A percentile compares a stretch with the other conserved stretches of the same genome.
Conservation (phyloP, 148 eudicot genomes). For the Camellia sinensis region DNA sequence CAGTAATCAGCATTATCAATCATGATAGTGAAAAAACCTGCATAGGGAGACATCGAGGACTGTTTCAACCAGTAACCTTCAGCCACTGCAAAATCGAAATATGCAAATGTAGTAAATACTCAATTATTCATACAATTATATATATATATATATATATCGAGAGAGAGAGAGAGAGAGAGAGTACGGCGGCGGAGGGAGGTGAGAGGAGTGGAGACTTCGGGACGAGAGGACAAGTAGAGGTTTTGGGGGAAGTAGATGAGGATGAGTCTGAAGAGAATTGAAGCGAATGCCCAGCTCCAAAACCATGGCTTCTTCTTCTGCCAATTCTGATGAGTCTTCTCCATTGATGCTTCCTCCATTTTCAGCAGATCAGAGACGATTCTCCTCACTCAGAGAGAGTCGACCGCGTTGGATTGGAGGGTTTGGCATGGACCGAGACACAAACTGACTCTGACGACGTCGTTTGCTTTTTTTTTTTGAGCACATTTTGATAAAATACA, state of each 20-base stretch:
- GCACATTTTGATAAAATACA: no score
- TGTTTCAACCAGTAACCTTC: conserved; percentile 95
- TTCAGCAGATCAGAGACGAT: conserved; percentile 16
- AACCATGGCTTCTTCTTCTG: conserved; percentile 28
- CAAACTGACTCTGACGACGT: background rate
- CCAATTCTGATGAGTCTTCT: no score
- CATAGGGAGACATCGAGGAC: conserved; percentile 81
- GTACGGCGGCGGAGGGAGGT: conserved; percentile 95
- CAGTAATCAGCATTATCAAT: background rate
- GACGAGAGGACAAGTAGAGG: conserved; percentile 67
- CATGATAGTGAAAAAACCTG: conserved; percentile 41
- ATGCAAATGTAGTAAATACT: background rate
- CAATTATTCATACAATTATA: background rate
- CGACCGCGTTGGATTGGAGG: background rate
- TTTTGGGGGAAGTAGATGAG: conserved; percentile 60
- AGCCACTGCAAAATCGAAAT: conserved; percentile 49
- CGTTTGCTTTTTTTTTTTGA: background rate
- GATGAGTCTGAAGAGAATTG: conserved; percentile 53
- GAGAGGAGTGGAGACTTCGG: conserved; percentile 93
- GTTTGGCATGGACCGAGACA: background rate
- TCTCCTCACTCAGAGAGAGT: no score
- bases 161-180: conserved; percentile 19
- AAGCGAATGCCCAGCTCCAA: conserved; percentile 70
- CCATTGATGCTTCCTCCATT: conserved; percentile 7
- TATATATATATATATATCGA: background rate